Evolutionary conservation across 768 basidiomycete species (phyloP).

Genomic region (Naematelia encephala): DNA sequence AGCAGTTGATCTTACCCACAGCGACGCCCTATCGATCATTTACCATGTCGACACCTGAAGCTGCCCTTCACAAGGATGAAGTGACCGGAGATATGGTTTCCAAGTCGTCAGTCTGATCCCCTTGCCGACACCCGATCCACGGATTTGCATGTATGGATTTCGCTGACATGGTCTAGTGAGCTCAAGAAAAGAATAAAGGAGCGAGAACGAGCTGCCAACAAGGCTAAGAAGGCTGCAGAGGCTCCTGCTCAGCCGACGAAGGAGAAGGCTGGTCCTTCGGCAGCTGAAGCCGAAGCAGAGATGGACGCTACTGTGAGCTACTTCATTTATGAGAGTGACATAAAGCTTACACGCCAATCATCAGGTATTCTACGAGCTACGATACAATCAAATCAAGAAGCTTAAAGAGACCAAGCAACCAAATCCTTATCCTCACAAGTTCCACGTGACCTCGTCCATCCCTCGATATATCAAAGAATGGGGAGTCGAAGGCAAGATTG

Average conservation of each 20-base stretch:
- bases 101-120: conserved; percentile 65
- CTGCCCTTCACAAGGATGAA: conserved; percentile 52
- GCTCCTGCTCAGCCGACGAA: conserved; percentile 48
- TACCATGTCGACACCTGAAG: conserved; percentile 50
- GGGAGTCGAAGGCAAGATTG: conserved; percentile 67
- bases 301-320: conserved; percentile 79
- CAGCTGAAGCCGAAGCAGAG: conserved; percentile 65
- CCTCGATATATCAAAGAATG: conserved; percentile 69
- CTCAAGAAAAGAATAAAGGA: conserved; percentile 90
- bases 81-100: conserved; percentile 95
- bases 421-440: conserved; percentile 99
- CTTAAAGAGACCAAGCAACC: conserved; percentile 80
- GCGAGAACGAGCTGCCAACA: conserved; percentile 67
- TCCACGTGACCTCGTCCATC: conserved; percentile 77
- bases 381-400: conserved; percentile 79
- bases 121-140: not conserved
- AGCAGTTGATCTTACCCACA: not conserved
- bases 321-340: conserved; percentile 30
- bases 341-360: conserved; percentile 6
- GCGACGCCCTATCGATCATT: conserved; percentile 10
- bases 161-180: conserved; percentile 60
- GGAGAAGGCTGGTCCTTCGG: conserved; percentile 39
- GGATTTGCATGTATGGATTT: not conserved
- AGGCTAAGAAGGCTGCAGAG: conserved; percentile 64
- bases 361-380: conserved; percentile 95